These are phyloP conservation scores for Alternaria hordeiaustralica DNA, from an alignment of 2,329 filamentous ascomycete species.

Conservation along the genomic window DNA sequence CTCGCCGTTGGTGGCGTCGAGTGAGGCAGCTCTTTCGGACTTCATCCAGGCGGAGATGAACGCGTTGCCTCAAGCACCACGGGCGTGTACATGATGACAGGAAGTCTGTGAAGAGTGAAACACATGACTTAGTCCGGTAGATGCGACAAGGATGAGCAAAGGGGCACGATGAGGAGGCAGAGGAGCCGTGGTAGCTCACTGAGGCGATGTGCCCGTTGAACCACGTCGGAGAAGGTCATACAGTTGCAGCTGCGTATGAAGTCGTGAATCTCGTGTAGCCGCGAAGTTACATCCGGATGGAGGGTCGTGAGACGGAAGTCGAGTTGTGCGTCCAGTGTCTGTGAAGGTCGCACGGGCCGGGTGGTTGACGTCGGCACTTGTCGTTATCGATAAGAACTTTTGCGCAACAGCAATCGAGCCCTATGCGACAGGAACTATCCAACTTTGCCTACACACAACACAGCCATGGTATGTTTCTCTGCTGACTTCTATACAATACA, in stretches of 20 bases:
- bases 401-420: background rate
- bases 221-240: background rate
- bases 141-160: background rate
- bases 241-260: background rate
- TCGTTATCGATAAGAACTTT: constrained; percentile 22
- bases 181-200: background rate
- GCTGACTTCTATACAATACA: too few relatives aligned
- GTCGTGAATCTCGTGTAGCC: background rate
- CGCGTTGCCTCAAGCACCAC: background rate
- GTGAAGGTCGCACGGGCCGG: background rate
- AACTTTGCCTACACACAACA: background rate
- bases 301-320: background rate
- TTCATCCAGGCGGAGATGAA: background rate
- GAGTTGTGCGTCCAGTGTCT: background rate
- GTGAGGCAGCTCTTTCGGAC: background rate
- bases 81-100: background rate
- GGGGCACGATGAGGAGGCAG: background rate
- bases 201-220: background rate
- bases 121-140: background rate
- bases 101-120: background rate
- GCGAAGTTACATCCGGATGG: background rate
- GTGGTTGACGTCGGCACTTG: background rate
- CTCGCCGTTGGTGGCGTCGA: background rate
- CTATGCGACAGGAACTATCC: background rate
- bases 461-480: constrained; percentile 14